Evolutionary conservation across 345 rosid species (phyloP).

Genomic region (Citrus trifoliata): DNA sequence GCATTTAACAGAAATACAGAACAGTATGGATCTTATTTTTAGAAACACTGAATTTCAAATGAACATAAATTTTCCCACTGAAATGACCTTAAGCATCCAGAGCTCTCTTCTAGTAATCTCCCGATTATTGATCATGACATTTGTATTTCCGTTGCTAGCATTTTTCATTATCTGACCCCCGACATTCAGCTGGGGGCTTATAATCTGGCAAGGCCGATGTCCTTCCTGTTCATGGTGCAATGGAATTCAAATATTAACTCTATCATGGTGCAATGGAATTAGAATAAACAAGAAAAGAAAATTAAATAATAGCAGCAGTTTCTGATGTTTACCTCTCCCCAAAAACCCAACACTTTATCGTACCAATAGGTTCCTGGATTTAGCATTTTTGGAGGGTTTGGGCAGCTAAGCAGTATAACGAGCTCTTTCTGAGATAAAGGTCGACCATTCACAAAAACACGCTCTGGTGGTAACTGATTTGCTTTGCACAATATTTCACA

Average conservation of each 20-base stretch:
- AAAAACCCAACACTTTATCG: conserved; percentile 72
- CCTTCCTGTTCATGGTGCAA: conserved; percentile 53
- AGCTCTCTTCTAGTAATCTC: conserved; percentile 66
- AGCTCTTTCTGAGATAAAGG: conserved; percentile 51
- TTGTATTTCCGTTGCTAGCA: conserved; percentile 82
- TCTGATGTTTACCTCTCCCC: conserved; percentile 80
- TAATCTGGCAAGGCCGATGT: conserved; percentile 72
- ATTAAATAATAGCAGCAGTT: not conserved
- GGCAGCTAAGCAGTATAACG: conserved; percentile 49
- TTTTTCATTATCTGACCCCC: conserved; percentile 40
- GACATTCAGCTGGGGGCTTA: conserved; percentile 46
- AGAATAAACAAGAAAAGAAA: not conserved
- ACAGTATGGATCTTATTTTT: conserved; percentile 1
- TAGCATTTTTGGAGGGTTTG: conserved; percentile 67
- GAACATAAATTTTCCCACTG: conserved; percentile 6
- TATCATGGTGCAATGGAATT: conserved; percentile 4
- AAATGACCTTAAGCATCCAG: conserved; percentile 65
- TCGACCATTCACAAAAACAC: conserved; percentile 52
- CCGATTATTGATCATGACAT: conserved; percentile 52
- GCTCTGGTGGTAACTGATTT: conserved; percentile 74
- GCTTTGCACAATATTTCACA: conserved; percentile 51
- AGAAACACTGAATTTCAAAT: not conserved
- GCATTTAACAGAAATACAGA: conserved; percentile 9
- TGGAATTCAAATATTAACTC: conserved; percentile 14
- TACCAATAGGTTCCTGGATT: conserved; percentile 87